Percentiles rank a stretch among this genome's conserved stretches.
Conservation (phyloP, 331 rosid species). For the Pyracantha coccinea region DNA sequence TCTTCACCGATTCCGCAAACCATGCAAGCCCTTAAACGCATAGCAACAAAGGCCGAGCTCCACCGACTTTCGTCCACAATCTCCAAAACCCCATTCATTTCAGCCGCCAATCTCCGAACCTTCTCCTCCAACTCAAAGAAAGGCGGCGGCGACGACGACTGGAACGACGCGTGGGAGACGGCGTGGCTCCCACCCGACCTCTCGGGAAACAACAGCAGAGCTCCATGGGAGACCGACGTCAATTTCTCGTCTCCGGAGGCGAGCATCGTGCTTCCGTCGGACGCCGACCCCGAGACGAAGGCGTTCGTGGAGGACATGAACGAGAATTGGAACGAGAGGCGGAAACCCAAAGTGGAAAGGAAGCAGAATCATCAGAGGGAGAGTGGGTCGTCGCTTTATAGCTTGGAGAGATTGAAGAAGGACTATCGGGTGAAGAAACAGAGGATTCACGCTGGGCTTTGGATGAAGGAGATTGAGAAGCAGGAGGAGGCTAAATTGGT, state of each 20-base stretch:
- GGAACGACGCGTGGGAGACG: conserved; percentile 94
- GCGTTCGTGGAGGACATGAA: conserved; percentile 91
- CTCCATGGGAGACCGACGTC: conserved; percentile 89
- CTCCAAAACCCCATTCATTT: background rate
- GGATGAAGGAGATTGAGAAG: conserved; percentile 94
- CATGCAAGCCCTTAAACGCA: conserved; percentile 46
- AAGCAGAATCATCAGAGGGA: conserved; percentile 14
- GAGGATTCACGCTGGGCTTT: conserved; percentile 77
- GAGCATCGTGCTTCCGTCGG: conserved; percentile 23
- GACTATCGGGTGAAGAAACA: conserved; percentile 88
- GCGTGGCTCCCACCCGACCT: conserved; percentile 96
- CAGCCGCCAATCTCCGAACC: conserved; percentile 3
- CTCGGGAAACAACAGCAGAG: conserved; percentile 32
- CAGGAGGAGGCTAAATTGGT: conserved; percentile 79
- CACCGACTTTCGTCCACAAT: background rate
- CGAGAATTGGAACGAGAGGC: conserved; percentile 74
- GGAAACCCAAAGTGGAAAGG: conserved; percentile 40
- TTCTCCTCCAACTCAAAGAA: conserved; percentile 29
- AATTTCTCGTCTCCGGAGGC: conserved; percentile 48
- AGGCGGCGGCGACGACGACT: conserved; percentile 51
- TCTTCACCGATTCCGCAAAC: background rate
- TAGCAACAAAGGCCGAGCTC: conserved; percentile 18
- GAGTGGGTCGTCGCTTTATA: conserved; percentile 40
- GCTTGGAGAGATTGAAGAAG: conserved; percentile 73
- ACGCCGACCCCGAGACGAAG: conserved; percentile 61